Base-by-base conservation (phyloP, 805 yeast species). In the Yamadazyma philogaea region DNA sequence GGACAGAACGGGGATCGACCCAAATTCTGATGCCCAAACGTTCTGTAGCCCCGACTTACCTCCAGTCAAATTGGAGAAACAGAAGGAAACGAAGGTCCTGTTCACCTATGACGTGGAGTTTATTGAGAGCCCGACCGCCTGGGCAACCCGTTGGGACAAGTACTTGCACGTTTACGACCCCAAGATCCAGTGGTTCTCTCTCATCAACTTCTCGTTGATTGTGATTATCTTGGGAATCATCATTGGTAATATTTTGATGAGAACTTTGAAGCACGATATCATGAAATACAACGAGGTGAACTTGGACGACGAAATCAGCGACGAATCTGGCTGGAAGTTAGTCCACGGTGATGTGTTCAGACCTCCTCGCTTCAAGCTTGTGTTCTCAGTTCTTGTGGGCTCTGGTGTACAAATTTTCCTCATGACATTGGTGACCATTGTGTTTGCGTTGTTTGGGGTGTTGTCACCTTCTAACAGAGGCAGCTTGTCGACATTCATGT, bases 111-210 rank as follows among this genome's bases (percentile, higher is more conserved):
- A 93, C 2, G 93, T 91, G 15, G 67, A 60, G 27, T 93, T 91
- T 74, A 61, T 66, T 16, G 77, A 76, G 42, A 83, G 91, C 7
- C 72, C 70, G 5, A 86, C 93, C 2, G 79, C 81, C 3, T 93
- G 98, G 98, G 98, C 97, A 26, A 91, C 98, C 2, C 82, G 99
- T 68, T 93, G 99, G 99, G 99, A 93, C 64, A 87, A 88, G 64
- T 93, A 93, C 61, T 72, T 93, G 56, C 95, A 87, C 54, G 93
- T 86, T 18, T 85, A 82, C 60, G 96, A 87, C 59, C 95, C 97
- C 44, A 84, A 84, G 59, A 86, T 93, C 53, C 97, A 93, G 68
- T 91, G 98, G 97, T 87, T 89, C 56, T 88, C 97, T 1, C 77
- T 93, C 54, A 68, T 89, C 51, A 89, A 89, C 66, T 88, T 95